Evolutionary conservation across 225 moss, liverwort and hornwort species (phyloP).

Genomic region (Polytrichum commune): DNA sequence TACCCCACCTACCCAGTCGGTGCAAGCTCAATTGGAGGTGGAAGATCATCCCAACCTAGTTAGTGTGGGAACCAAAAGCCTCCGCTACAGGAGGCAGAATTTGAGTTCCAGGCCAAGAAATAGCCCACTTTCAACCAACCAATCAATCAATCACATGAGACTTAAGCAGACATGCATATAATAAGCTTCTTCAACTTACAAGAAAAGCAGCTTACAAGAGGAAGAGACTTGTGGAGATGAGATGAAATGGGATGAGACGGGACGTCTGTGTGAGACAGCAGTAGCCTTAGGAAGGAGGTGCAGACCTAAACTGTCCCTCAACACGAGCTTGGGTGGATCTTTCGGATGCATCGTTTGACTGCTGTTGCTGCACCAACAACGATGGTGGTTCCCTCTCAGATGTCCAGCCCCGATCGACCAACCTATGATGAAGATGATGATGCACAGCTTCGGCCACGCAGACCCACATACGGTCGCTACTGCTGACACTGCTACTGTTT

Average conservation of each 20-base stretch:
- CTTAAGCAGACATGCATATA: neutral
- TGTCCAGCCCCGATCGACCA: too few relatives aligned
- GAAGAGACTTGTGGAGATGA: neutral
- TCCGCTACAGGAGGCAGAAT: slow-evolving; percentile 15
- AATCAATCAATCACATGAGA: neutral
- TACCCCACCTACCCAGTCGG: too few relatives aligned
- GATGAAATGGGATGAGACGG: neutral
- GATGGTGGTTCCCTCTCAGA: too few relatives aligned
- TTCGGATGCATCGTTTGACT: slow-evolving; percentile 23
- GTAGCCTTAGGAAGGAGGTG: slow-evolving; percentile 13
- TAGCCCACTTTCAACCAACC: neutral
- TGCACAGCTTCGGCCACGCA: too few relatives aligned
- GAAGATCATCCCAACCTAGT: neutral
- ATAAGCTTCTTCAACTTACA: slow-evolving; percentile 6
- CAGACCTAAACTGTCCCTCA: slow-evolving; percentile 20
- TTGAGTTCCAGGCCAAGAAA: slow-evolving; percentile 26
- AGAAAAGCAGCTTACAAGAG: neutral
- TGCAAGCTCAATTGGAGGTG: slow-evolving; percentile 14
- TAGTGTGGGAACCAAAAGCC: too few relatives aligned
- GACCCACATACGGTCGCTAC: too few relatives aligned
- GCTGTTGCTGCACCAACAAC: too few relatives aligned
- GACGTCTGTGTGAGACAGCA: neutral
- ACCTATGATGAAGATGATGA: too few relatives aligned
- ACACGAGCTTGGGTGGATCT: slow-evolving; percentile 23
- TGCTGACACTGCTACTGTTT: too few relatives aligned